Base-by-base conservation (phyloP, 1,284 basidiomycete species). In the Phlebopus sp. region DNA sequence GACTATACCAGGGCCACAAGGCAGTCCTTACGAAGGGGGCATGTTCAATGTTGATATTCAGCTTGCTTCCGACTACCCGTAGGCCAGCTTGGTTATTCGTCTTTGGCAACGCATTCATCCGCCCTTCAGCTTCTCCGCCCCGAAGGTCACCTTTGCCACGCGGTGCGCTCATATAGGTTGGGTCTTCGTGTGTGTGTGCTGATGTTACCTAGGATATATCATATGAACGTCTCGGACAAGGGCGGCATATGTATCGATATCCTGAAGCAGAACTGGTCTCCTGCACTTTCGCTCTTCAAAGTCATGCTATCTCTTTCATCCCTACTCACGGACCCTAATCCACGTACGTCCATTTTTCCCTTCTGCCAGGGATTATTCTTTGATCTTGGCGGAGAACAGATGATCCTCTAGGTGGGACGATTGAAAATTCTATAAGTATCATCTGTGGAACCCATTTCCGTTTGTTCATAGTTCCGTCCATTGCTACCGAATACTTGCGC, bases 211-310 rank as follows among this genome's bases (percentile, higher is more conserved):
- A 91, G 89, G 60, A 91, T 94, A 64, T 94, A 94, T 63, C 92
- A 95, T 61, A 94, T 93, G 86, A 95, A 95, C 62, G 90, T 95
- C 49, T 86, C 86, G 47, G 84, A 87, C 44, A 77, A 78, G 42
- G 85, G 85, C 37, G 76, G 73, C 54, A 81, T 89, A 44, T 88
- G 86, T 59, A 86, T 86, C 54, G 84, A 94, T 67, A 88, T 93
- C 40, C 77, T 94, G 52, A 93, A 95, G 70, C 78, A 82, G 58
- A 88, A 90, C 56, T 95, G 92, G 92, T 92, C 90, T 0, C 92
- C 92, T 2, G 92, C 92, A 1, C 71, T 95, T 27, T 93, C 91
- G 2, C 73, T 95, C 35, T 93, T 90, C 76, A 95, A 95, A 73
- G 88, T 94, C 60, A 84, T 95, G 66, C 78, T 94, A 13, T 92